phyloP scores from a whole-genome alignment of 208 protist species.

The Angomonas deanei region DNA sequence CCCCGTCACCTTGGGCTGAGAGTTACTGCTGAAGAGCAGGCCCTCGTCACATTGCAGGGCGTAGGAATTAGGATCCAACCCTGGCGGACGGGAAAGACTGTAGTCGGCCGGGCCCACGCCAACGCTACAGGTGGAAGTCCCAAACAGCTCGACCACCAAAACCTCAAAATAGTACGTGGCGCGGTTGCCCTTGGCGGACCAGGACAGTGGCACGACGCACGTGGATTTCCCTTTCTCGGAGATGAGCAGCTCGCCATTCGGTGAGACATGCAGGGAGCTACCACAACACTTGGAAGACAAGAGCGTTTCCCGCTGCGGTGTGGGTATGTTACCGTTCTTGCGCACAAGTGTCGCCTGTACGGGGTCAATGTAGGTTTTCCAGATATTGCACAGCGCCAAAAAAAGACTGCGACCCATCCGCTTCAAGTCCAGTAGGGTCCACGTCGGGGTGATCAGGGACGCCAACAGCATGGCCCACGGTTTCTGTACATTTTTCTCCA shows the following conservation, averaged over 20 bases:
- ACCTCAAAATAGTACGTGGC: slow-evolving; percentile 83
- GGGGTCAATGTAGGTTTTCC: slow-evolving; percentile 7
- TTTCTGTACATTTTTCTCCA: slow-evolving; percentile 5
- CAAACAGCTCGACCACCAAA: slow-evolving; percentile 61
- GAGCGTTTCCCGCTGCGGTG: slow-evolving; percentile 28
- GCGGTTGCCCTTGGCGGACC: slow-evolving; percentile 15
- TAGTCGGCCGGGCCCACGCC: slow-evolving; percentile 76
- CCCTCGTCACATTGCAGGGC: slow-evolving; percentile 75
- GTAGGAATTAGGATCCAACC: slow-evolving; percentile 69
- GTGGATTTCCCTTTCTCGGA: slow-evolving; percentile 52
- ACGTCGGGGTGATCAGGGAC: slow-evolving; percentile 52
- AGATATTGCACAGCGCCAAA: slow-evolving; percentile 16
- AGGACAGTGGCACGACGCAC: slow-evolving; percentile 59
- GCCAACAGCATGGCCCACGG: slow-evolving; percentile 55
- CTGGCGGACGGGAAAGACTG: slow-evolving; percentile 75
- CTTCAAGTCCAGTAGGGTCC: slow-evolving; percentile 50
- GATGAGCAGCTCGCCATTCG: slow-evolving; percentile 44
- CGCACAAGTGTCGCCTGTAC: not conserved
- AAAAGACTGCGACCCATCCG: slow-evolving; percentile 30
- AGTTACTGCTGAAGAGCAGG: slow-evolving; percentile 51
- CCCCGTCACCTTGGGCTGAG: slow-evolving; percentile 37
- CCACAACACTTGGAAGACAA: slow-evolving; percentile 33
- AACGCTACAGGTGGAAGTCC: slow-evolving; percentile 51
- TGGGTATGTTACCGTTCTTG: slow-evolving; percentile 48
- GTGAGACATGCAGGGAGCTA: slow-evolving; percentile 41